These are phyloP conservation scores for Epichloe sp. DNA, from an alignment of 2,329 filamentous ascomycete species.

Conservation along the genomic window DNA sequence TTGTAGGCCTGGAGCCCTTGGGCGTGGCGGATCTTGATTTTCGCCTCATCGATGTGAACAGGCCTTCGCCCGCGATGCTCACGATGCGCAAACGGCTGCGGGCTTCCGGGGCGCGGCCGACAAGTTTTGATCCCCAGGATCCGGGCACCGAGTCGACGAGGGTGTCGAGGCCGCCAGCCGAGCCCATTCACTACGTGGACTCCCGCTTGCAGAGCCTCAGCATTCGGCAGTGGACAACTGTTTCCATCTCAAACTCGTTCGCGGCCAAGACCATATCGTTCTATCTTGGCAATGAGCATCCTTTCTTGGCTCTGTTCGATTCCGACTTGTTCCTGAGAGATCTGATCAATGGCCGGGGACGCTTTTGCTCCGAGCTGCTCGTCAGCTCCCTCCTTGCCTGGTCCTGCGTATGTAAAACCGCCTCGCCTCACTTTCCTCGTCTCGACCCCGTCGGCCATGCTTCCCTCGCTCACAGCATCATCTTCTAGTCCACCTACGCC, in stretches of 20 bases:
- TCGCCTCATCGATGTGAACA: background rate
- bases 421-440: no score
- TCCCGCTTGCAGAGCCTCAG: background rate
- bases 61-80: background rate
- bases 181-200: background rate
- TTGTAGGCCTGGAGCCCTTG: background rate
- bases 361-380: background rate
- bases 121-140: background rate
- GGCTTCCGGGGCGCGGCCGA: background rate
- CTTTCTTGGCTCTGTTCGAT: background rate
- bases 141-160: background rate
- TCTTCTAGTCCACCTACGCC: background rate
- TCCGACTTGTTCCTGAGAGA: background rate
- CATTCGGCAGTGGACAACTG: background rate
- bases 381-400: background rate
- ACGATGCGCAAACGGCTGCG: background rate
- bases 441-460: background rate
- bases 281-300: slow-evolving; percentile 1
- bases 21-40: background rate
- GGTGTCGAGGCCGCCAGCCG: background rate
- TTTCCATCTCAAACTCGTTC: background rate
- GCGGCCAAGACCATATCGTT: background rate
- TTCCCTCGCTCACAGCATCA: background rate
- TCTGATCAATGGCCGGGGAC: background rate
- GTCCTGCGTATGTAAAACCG: background rate